Evolutionary conservation across 2,329 filamentous ascomycete genomes (phyloP).

Genomic region (Scleromitrula shiraiana): DNA sequence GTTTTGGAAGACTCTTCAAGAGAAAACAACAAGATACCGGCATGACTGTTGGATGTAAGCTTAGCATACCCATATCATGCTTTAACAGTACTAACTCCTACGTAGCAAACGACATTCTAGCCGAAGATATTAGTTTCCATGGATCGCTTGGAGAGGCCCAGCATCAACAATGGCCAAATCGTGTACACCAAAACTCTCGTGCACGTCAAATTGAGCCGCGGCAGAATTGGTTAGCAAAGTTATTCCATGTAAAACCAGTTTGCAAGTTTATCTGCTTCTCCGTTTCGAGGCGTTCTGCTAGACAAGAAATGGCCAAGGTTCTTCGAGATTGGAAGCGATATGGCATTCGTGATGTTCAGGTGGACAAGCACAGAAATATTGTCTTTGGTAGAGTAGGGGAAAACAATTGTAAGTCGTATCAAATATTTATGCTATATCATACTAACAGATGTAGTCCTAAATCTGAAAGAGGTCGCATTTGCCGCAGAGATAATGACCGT

Average conservation of each 20-base stretch:
- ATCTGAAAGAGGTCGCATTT: slow-evolving; percentile 82
- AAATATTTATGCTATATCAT: neutral
- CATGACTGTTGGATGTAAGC: slow-evolving; percentile 27
- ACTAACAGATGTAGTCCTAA: slow-evolving; percentile 49
- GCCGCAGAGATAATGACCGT: slow-evolving; percentile 82
- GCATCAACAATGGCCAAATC: slow-evolving; percentile 14
- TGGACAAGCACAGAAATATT: slow-evolving; percentile 71
- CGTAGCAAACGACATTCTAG: slow-evolving; percentile 22
- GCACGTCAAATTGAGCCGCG: slow-evolving; percentile 51
- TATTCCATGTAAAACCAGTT: slow-evolving; percentile 84
- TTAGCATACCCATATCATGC: no score
- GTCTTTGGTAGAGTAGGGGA: slow-evolving; percentile 71
- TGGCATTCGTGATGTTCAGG: slow-evolving; percentile 70
- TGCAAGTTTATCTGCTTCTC: slow-evolving; percentile 67
- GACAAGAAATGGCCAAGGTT: slow-evolving; percentile 68
- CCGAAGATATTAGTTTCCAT: slow-evolving; percentile 21
- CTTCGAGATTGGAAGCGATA: slow-evolving; percentile 52
- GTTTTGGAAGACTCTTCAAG: slow-evolving; percentile 26
- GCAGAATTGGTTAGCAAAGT: slow-evolving; percentile 80
- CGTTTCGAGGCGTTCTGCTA: slow-evolving; percentile 61
- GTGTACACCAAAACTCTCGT: neutral
- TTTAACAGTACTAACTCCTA: neutral
- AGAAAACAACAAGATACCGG: slow-evolving; percentile 20
- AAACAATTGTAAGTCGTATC: slow-evolving; percentile 61
- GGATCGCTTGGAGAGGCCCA: slow-evolving; percentile 20